A percentile compares a stretch with the other conserved stretches of the same genome.
These are phyloP conservation scores for Magnusiomyces magnusii DNA, from an alignment of 1,139 yeast genomes.

Conservation along the genomic window DNA sequence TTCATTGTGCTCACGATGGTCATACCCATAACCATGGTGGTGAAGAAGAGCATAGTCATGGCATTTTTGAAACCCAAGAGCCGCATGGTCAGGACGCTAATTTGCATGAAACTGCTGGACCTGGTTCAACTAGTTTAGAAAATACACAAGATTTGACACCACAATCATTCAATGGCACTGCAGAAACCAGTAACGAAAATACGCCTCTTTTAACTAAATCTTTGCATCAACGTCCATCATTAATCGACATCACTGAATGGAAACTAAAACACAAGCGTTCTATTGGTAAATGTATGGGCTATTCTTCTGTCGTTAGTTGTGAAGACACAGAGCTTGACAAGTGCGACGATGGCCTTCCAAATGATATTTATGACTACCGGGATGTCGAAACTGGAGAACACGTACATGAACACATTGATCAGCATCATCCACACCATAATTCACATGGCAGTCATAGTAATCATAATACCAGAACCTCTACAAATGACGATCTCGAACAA, in stretches of 20 bases:
- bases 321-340: neutral
- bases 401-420: conserved; percentile 11
- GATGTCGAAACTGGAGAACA: conserved; percentile 15
- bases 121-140: neutral
- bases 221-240: conserved; percentile 37
- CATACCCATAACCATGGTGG: conserved; percentile 33
- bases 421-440: neutral
- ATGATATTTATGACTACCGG: conserved; percentile 11
- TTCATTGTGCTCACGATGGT: conserved; percentile 68
- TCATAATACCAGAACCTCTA: neutral
- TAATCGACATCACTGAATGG: conserved; percentile 26
- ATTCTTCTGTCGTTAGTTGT: conserved; percentile 37
- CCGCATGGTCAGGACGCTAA: neutral
- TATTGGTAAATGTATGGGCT: conserved; percentile 49
- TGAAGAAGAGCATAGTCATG: conserved; percentile 15
- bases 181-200: conserved; percentile 12
- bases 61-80: conserved; percentile 17
- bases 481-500: neutral
- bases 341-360: conserved; percentile 21
- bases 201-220: conserved; percentile 11
- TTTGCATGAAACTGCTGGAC: neutral
- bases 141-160: conserved; percentile 5
- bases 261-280: conserved; percentile 28
- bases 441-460: neutral
- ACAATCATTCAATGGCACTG: neutral